These are phyloP conservation scores for Beta corolliflora DNA, from an alignment of 179 eudicot genomes.

Conservation along the genomic window DNA sequence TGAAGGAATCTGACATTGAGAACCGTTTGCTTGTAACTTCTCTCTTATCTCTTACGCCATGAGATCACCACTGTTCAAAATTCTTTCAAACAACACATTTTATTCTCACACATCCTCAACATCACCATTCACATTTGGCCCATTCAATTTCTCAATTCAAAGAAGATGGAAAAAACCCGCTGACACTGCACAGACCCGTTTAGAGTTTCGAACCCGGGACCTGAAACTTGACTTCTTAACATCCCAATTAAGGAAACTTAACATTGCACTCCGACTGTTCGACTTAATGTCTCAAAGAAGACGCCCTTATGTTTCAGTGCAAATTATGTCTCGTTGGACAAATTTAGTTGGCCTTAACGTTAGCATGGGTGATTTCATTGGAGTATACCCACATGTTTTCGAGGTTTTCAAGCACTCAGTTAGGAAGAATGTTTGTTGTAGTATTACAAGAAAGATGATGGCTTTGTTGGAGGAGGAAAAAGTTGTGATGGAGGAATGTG, in stretches of 20 bases:
- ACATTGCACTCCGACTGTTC: slow-evolving; percentile 55
- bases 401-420: slow-evolving; percentile 66
- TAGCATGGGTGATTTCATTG: slow-evolving; percentile 45
- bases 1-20: background rate
- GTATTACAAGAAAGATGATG: slow-evolving; percentile 42
- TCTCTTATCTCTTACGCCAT: background rate
- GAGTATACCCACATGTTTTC: slow-evolving; percentile 61
- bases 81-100: slow-evolving; percentile 4
- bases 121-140: slow-evolving; percentile 42
- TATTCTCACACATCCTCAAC: slow-evolving; percentile 1
- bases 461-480: slow-evolving; percentile 54
- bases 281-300: slow-evolving; percentile 50
- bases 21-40: background rate
- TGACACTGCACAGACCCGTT: slow-evolving; percentile 67
- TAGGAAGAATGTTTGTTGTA: slow-evolving; percentile 58
- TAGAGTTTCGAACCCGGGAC: slow-evolving; percentile 67
- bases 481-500: slow-evolving; percentile 29
- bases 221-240: slow-evolving; percentile 52
- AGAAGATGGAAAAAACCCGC: slow-evolving; percentile 69
- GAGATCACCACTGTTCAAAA: slow-evolving; percentile 30
- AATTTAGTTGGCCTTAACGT: slow-evolving; percentile 55
- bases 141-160: slow-evolving; percentile 54
- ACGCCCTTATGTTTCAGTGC: slow-evolving; percentile 58
- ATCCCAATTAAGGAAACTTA: slow-evolving; percentile 42
- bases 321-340: slow-evolving; percentile 62